Conservation (phyloP, 306 rosid species). For the Abrus precatorius region DNA sequence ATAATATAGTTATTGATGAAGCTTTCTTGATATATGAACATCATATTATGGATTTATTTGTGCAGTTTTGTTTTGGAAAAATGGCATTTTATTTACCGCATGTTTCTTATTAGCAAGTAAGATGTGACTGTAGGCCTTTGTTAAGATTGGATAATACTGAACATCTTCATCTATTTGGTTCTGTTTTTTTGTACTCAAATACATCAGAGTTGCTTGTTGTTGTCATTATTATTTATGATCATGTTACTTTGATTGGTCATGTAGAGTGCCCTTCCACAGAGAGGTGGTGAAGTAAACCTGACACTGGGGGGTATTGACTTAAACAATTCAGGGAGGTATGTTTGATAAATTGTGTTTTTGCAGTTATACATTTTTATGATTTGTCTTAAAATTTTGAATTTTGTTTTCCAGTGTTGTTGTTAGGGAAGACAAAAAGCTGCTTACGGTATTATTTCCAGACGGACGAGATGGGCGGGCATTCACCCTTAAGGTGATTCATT, state of each 20-base stretch:
- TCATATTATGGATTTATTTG: constrained; percentile 37
- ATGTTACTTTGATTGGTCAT: constrained; percentile 47
- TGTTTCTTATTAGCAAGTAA: constrained; percentile 22
- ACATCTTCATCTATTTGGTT: constrained; percentile 5
- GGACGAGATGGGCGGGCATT: constrained; percentile 99
- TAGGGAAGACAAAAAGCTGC: constrained; percentile 97
- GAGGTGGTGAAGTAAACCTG: constrained; percentile 96
- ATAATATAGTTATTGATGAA: constrained; percentile 9
- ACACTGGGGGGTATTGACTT: constrained; percentile 99
- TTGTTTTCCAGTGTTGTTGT: constrained; percentile 87
- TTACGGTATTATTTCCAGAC: constrained; percentile 98
- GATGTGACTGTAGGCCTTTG: constrained; percentile 17
- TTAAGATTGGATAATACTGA: constrained; percentile 2
- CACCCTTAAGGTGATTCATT: constrained; percentile 88
- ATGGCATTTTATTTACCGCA: constrained; percentile 23
- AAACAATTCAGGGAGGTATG: constrained; percentile 98
- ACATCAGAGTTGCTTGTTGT: constrained; percentile 29
- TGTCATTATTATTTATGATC: constrained; percentile 28
- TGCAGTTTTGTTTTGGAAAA: constrained; percentile 29
- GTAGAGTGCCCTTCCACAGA: constrained; percentile 93
- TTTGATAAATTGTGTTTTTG: background rate
- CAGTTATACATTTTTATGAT: constrained; percentile 33
- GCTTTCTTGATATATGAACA: constrained; percentile 9
- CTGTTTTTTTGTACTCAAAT: constrained; percentile 19
- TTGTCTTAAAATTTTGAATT: constrained; percentile 46